Evolutionary conservation across 2,329 filamentous ascomycete species (phyloP).

Genomic region (Fusarium equiseti): DNA sequence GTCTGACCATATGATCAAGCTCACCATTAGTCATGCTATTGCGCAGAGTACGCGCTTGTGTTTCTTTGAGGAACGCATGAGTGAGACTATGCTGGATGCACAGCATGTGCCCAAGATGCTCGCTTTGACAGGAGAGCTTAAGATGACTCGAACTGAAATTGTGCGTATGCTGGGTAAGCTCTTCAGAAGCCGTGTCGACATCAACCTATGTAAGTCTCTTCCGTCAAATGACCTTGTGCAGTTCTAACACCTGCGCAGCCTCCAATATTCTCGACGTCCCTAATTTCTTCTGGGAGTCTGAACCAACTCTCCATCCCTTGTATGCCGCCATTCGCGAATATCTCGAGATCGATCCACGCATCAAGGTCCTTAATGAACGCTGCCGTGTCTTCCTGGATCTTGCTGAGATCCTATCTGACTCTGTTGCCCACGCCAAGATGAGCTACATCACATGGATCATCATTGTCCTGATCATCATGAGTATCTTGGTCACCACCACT

Average conservation of each 20-base stretch:
- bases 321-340: conserved; percentile 97
- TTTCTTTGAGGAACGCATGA: conserved; percentile 97
- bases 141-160: conserved; percentile 92
- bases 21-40: conserved; percentile 97
- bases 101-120: conserved; percentile 92
- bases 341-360: conserved; percentile 94
- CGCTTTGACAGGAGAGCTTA: conserved; percentile 88
- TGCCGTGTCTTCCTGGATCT: conserved; percentile 97
- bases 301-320: conserved; percentile 92
- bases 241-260: conserved; percentile 62
- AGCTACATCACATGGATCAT: conserved; percentile 98
- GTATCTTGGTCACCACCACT: conserved; percentile 89
- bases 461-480: conserved; percentile 91
- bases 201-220: conserved; percentile 86
- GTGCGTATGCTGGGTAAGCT: conserved; percentile 90
- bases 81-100: conserved; percentile 90
- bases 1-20: conserved; percentile 97
- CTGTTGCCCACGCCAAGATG: conserved; percentile 94
- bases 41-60: conserved; percentile 96
- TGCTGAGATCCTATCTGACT: conserved; percentile 93
- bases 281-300: conserved; percentile 98
- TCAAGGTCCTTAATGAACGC: conserved; percentile 96
- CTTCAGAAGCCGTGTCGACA: conserved; percentile 95
- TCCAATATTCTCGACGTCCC: conserved; percentile 96
- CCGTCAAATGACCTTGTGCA: neutral